Evolutionary conservation across 805 yeast genomes (phyloP), one percentile per base, ranked within the genome.

Genomic region (Starmera dryadoides): DNA sequence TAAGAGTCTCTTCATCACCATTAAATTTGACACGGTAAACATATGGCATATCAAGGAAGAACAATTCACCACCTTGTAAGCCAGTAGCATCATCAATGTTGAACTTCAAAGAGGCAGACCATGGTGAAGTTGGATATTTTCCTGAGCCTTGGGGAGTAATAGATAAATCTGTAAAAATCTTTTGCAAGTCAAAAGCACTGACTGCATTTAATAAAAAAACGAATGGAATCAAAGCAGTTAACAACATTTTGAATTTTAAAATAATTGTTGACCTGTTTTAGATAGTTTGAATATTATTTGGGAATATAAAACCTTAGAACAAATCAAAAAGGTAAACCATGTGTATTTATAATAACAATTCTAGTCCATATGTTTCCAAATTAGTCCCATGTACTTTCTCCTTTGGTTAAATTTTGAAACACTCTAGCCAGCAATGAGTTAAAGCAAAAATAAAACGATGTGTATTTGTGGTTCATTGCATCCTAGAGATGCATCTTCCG

Each of bases 11-110:
- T 12, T 40, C 42, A 33, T 42, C 46, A 15, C 49, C 55, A 17
- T 49, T 47, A 36, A 64, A 62, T 35, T 60, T 56, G 25, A 64
- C 42, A 35, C 66, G 58, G 44, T 63, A 63, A 20, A 64, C 56
- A 37, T 53, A 41, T 8, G 62, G 58, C 46, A 66, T 41, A 3
- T 38, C 35, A 6, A 64, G 23, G 3, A 49, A 34, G 40, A 57
- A 63, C 17, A 44, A 41, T 28, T 58, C 63, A 16, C 56, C 64
- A 15, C 43, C 23, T 2, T 45, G 37, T 11, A 56, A 44, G 1
- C 39, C 23, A 2, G 53, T 43, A 7, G 49, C 21, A 37, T 44
- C 49, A 9, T 37, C 40, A 17, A 62, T 45, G 9, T 38, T 33
- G 40, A 52, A 64, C 11, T 48, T 56, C 18, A 65, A 46, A 2